Evolutionary conservation across 495 filamentous ascomycete genomes (phyloP).

Genomic region (Penicillium mononematosum): DNA sequence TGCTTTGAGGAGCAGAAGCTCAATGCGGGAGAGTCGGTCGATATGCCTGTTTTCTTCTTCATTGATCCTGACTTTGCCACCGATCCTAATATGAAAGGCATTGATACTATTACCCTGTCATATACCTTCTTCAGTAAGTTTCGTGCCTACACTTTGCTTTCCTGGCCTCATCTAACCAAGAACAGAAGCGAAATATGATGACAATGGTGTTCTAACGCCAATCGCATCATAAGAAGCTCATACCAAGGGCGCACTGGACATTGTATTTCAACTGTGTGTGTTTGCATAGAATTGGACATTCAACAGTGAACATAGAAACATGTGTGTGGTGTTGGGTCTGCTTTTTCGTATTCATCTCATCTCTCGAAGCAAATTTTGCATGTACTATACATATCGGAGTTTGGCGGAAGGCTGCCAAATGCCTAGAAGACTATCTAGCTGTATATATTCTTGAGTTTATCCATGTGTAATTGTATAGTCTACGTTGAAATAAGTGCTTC

Average conservation of each 20-base stretch:
- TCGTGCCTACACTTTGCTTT: background rate
- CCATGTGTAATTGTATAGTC: background rate
- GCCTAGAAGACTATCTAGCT: constrained; percentile 1
- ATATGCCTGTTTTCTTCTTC: constrained; percentile 99
- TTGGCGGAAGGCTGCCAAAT: background rate
- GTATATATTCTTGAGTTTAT: constrained; percentile 8
- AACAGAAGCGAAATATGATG: constrained; percentile 80
- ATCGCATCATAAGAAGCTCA: constrained; percentile 27
- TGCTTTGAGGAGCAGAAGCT: constrained; percentile 97
- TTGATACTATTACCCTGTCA: constrained; percentile 90
- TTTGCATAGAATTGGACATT: background rate
- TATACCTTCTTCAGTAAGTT: constrained; percentile 98
- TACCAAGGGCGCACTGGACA: background rate
- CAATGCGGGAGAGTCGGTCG: constrained; percentile 93
- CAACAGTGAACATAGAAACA: background rate
- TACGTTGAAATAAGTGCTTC: background rate
- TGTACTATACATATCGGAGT: constrained; percentile 26
- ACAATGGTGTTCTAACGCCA: constrained; percentile 66
- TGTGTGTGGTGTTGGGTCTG: background rate
- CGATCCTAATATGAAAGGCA: constrained; percentile 87
- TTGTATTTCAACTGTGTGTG: background rate
- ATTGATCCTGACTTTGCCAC: constrained; percentile 93
- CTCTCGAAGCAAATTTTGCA: constrained; percentile 17
- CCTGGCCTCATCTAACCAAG: constrained; percentile 24
- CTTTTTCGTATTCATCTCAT: constrained; percentile 16